phyloP scores from a whole-genome alignment of 1,284 basidiomycete species.

The Exobasidium cylindrosporum region DNA sequence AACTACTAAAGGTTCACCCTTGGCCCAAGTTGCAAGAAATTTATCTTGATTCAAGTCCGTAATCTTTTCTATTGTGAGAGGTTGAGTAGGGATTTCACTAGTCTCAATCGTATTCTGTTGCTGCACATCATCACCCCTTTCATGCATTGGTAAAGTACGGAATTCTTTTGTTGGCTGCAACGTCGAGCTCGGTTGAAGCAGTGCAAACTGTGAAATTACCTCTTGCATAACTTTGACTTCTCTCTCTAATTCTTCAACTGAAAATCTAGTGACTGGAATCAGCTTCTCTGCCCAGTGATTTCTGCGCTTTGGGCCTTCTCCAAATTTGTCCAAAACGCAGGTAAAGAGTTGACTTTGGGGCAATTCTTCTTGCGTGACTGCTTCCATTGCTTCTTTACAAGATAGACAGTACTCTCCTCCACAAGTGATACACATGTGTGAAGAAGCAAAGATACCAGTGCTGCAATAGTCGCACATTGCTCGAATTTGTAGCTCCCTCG shows the following conservation, averaged over 20 bases:
- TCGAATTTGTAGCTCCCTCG: constrained; percentile 28
- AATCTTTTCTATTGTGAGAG: constrained; percentile 18
- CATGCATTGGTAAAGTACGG: background rate
- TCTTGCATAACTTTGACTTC: constrained; percentile 66
- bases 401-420: constrained; percentile 83
- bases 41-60: constrained; percentile 13
- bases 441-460: constrained; percentile 82
- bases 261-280: constrained; percentile 68
- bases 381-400: constrained; percentile 69
- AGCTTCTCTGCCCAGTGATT: constrained; percentile 60
- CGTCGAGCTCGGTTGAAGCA: too few species aligned
- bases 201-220: constrained; percentile 31
- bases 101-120: constrained; percentile 28
- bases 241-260: constrained; percentile 65
- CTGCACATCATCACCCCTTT: constrained; percentile 52
- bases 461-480: constrained; percentile 71
- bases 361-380: background rate
- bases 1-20: constrained; percentile 39
- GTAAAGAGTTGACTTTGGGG: constrained; percentile 60
- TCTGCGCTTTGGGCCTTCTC: constrained; percentile 19
- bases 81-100: background rate
- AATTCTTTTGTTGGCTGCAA: background rate
- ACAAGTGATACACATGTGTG: constrained; percentile 83
- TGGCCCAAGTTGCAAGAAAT: constrained; percentile 27
- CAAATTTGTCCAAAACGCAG: constrained; percentile 56